Conservation (phyloP, 495 filamentous ascomycete species). For the Pseudoneurospora amorphoporcata region DNA sequence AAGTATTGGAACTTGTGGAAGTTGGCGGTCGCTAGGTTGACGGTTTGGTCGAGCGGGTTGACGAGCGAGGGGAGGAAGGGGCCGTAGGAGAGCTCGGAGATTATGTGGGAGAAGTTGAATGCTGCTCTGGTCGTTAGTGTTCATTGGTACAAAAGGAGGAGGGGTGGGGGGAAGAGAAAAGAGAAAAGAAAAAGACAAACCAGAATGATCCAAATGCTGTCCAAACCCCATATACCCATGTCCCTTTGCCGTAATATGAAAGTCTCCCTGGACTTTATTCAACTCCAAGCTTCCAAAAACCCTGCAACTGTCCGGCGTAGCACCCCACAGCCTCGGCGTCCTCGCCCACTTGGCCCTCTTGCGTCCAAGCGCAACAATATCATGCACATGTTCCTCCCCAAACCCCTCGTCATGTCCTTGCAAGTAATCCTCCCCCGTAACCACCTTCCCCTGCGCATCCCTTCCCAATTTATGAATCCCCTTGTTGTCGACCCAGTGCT, state of each 20-base stretch:
- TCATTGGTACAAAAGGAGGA: background rate
- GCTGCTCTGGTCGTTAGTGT: constrained; percentile 28
- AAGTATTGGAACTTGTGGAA: constrained; percentile 99
- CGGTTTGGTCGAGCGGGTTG: constrained; percentile 90
- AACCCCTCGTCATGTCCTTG: constrained; percentile 43
- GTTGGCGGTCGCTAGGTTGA: constrained; percentile 58
- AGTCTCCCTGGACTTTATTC: constrained; percentile 96
- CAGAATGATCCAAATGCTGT: constrained; percentile 71
- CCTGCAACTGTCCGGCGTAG: constrained; percentile 55
- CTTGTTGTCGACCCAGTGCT: constrained; percentile 64
- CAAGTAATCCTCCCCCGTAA: constrained; percentile 46
- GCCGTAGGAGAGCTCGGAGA: constrained; percentile 93
- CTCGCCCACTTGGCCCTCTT: constrained; percentile 53
- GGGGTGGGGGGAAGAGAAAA: too few relatives aligned
- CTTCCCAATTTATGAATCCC: constrained; percentile 56
- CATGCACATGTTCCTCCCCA: constrained; percentile 61
- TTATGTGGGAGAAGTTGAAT: constrained; percentile 98
- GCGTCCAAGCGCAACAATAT: constrained; percentile 54
- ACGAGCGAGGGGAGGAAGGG: constrained; percentile 86
- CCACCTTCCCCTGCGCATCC: constrained; percentile 32
- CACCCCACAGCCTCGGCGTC: constrained; percentile 56
- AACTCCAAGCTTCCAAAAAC: constrained; percentile 84
- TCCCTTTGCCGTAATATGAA: constrained; percentile 91
- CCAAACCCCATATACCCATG: constrained; percentile 81
- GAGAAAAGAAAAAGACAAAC: constrained; percentile 39